Evolutionary conservation across 345 rosid species (phyloP).

Genomic region (Nephelium lappaceum): DNA sequence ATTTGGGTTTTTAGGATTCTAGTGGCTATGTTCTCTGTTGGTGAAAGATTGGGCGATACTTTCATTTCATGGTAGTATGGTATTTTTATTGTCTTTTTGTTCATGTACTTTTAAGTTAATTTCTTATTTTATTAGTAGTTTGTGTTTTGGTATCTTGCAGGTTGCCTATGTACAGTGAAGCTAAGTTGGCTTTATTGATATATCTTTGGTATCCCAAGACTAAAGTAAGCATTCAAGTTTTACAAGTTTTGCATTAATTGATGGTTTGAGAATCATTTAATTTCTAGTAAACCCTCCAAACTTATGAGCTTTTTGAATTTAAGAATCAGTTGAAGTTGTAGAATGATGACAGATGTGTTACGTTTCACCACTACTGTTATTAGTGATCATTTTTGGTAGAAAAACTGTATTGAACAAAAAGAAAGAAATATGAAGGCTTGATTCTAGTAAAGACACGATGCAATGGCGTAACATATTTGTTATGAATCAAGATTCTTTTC

Average conservation of each 20-base stretch:
- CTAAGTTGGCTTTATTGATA: slow-evolving; percentile 72
- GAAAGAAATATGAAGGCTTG: too few relatives aligned
- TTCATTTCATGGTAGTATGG: slow-evolving; percentile 75
- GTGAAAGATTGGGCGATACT: slow-evolving; percentile 72
- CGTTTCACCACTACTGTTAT: too few relatives aligned
- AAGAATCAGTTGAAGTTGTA: too few relatives aligned
- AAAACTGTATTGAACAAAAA: too few relatives aligned
- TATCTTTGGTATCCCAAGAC: slow-evolving; percentile 84
- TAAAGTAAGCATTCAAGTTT: slow-evolving; percentile 41
- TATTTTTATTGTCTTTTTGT: background rate
- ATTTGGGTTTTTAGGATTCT: slow-evolving; percentile 58
- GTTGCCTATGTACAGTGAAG: slow-evolving; percentile 85
- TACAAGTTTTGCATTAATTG: background rate
- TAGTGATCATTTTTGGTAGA: too few relatives aligned
- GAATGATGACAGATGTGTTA: too few relatives aligned
- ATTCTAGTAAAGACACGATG: too few relatives aligned
- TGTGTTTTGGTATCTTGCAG: slow-evolving; percentile 42
- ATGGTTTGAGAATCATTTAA: background rate
- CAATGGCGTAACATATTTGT: too few relatives aligned
- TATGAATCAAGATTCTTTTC: too few relatives aligned
- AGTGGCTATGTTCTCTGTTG: slow-evolving; percentile 66
- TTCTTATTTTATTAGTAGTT: background rate
- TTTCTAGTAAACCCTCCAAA: too few relatives aligned
- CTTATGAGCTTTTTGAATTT: too few relatives aligned
- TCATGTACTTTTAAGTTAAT: background rate